Conservation (phyloP, 192 early-diverging fungal genomes). For the Coemansia reversa region DNA sequence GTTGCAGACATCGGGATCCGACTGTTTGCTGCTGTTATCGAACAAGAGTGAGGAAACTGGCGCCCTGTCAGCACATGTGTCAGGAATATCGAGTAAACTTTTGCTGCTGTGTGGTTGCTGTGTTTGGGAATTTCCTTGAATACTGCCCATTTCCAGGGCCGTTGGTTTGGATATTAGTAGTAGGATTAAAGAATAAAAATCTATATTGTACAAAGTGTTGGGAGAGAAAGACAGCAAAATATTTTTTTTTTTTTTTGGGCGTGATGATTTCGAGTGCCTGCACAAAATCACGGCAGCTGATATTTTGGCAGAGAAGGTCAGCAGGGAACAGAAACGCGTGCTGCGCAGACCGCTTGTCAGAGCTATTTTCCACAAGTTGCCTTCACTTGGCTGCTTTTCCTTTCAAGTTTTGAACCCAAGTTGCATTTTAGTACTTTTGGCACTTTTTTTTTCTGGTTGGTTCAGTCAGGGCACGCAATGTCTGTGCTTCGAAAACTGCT, state of each 20-base stretch:
- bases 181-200: background rate
- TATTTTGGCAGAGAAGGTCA: background rate
- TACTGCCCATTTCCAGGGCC: background rate
- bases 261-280: background rate
- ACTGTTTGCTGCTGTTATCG: background rate
- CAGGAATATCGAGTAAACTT: background rate
- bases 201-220: background rate
- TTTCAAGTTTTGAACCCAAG: background rate
- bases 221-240: background rate
- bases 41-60: background rate
- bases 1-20: background rate
- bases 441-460: background rate
- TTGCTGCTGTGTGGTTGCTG: slow-evolving; percentile 1
- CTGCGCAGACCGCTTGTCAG: background rate
- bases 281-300: background rate
- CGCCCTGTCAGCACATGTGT: slow-evolving; percentile 3
- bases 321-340: background rate
- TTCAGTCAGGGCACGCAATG: slow-evolving; percentile 34
- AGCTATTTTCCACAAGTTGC: background rate
- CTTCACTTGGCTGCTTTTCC: background rate
- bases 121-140: background rate
- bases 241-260: background rate
- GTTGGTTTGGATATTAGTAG: background rate
- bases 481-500: slow-evolving; percentile 68
- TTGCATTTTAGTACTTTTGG: background rate